Evolutionary conservation across 2,329 filamentous ascomycete genomes (phyloP), one percentile per base, ranked within the genome.

Genomic region (Colletotrichum gloeosporioides): DNA sequence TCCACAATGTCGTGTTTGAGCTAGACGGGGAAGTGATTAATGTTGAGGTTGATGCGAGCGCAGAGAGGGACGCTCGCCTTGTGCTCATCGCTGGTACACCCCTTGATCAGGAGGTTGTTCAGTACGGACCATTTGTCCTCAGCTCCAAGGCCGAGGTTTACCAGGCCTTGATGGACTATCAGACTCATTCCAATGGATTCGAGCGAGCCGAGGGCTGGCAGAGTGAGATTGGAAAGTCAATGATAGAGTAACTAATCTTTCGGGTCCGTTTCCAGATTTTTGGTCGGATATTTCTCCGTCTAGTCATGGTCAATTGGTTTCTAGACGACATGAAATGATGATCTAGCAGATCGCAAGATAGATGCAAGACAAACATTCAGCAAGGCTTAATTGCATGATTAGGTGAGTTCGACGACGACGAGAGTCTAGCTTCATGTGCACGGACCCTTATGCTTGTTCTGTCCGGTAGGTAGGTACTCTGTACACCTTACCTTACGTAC

Each of bases 1-100:
- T 92, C 83, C 93, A 98, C 86, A 98, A 97, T 83, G 94, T 97
- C 29, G 95, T 98, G 8, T 98, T 99, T 82, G 93, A 95, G 80
- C 91, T 93, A 78, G 88, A 91, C 32, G 96, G 96, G 62, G 95
- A 98, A 80, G 89, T 91, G 32, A 90, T 99, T 10, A 90, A 94
- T 78, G 92, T 93, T 3, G 90, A 91, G 67, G 95, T 97, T 13
- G 90, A 92, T 5, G 90, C 91, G 15, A 90, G 88, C 61, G 95
- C 94, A 1, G 89, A 90, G 44, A 89, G 91, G 79, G 86, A 84
- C 27, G 88, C 90, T 3, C 86, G 91, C 69, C 89, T 94, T 80
- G 91, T 97, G 61, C 87, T 98, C 39, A 90, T 97, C 18, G 95
- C 95, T 0, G 95, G 96, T 13, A 90, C 94, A 79, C 95, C 96